These are phyloP conservation scores for Diaporthe citri DNA, from an alignment of 2,329 filamentous ascomycete genomes.

Conservation along the genomic window DNA sequence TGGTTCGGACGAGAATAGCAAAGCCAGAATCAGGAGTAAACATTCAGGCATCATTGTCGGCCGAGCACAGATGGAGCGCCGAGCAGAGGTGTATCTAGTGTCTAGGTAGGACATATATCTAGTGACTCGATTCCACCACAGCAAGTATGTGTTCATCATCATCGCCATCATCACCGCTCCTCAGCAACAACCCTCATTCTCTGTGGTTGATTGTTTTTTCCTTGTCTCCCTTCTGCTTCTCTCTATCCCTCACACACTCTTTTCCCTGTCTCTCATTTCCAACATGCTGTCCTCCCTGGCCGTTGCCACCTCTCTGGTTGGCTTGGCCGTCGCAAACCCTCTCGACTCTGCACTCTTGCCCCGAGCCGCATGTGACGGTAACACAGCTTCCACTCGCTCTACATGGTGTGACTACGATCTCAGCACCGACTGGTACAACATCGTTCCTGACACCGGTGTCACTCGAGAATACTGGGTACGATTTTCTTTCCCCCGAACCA, in stretches of 20 bases:
- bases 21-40: slow-evolving; percentile 5
- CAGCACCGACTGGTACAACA: slow-evolving; percentile 52
- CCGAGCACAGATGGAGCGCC: not conserved
- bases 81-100: not conserved
- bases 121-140: not conserved
- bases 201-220: slow-evolving; percentile 1
- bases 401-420: slow-evolving; percentile 57
- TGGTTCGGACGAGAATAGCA: slow-evolving; percentile 29
- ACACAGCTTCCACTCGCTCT: slow-evolving; percentile 46
- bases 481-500: too few relatives aligned
- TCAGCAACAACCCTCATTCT: slow-evolving; percentile 21
- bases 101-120: not conserved
- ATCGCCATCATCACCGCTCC: slow-evolving; percentile 1
- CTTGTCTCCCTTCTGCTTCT: not conserved
- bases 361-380: slow-evolving; percentile 40
- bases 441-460: slow-evolving; percentile 54
- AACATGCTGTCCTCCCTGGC: slow-evolving; percentile 28
- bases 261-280: not conserved
- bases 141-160: not conserved
- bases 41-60: slow-evolving; percentile 4
- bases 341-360: slow-evolving; percentile 8
- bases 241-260: not conserved
- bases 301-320: slow-evolving; percentile 26
- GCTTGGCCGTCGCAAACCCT: slow-evolving; percentile 21
- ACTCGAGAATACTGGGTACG: slow-evolving; percentile 54